Evolutionary conservation across 345 rosid species (phyloP), one percentile per base, ranked within the genome.

Genomic region (Salix exigua): DNA sequence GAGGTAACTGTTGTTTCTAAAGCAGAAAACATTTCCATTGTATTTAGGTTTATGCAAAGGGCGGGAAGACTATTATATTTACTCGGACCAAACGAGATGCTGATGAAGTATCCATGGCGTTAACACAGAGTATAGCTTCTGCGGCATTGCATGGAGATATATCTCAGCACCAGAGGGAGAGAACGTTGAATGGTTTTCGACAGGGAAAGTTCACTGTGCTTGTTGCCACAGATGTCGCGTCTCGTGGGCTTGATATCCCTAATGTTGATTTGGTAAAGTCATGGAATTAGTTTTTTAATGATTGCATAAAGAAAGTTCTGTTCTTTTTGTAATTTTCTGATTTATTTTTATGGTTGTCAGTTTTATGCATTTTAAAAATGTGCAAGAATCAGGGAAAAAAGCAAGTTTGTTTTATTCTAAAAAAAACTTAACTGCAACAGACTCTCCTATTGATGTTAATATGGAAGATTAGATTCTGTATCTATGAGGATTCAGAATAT

Each of bases 61-160:
- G 98, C 70, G 99, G 98, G 76, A 96, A 96, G 86, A 93, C 97
- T 80, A 96, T 96, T 75, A 94, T 96, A n/a, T 96, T 96, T 76
- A 96, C 98, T 3, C 96, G 89, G 84, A 96, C 98, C 28, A 96
- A 96, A 83, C 83, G 92, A 77, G 99, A 96, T 85, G 99, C 99
- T 64, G 98, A 96, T 82, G 98, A 93, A 79, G 98, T 96, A 63
- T 91, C 99, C 53, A 75, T 89, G 73, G 87, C 94, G 70, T 79
- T 96, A 70, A 88, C 96, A 70, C 92, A 64, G 77, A 96, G 90
- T 85, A 92, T 96, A 73, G 88, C 99, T 80, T 85, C 99, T 4
- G 99, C 93, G 81, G 99, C 99, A 72, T 86, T 96, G 83, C 99
- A 93, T 73, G 99, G 99, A 60, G 99, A 96, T 87, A 96, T 93